Evolutionary conservation across 148 eudicot genomes (phyloP).

Genomic region (Cornus suecica): DNA sequence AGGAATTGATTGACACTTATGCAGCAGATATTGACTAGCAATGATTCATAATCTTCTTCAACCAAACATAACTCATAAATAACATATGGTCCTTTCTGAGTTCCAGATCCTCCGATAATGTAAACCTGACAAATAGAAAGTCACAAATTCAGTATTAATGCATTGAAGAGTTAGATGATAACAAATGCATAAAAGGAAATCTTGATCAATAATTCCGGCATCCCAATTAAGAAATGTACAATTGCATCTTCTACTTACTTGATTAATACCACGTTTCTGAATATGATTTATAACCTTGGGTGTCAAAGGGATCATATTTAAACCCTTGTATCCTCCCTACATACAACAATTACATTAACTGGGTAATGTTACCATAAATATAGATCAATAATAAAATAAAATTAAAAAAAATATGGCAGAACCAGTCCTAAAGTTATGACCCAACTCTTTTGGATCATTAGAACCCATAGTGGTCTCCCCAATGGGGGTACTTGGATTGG

Average conservation of each 20-base stretch:
- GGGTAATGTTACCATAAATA: background rate
- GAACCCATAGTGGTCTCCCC: too few relatives aligned
- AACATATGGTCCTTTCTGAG: conserved; percentile 20
- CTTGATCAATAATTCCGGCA: background rate
- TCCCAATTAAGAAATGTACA: background rate
- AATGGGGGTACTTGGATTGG: too few relatives aligned
- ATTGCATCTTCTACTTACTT: conserved; percentile 1
- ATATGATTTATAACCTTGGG: conserved; percentile 34
- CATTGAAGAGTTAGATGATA: background rate
- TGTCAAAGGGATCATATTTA: conserved; percentile 30
- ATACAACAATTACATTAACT: background rate
- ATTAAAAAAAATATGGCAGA: background rate
- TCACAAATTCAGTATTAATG: background rate
- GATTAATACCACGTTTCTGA: conserved; percentile 41
- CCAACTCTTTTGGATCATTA: background rate
- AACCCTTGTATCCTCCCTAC: conserved; percentile 40
- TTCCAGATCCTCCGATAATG: conserved; percentile 24
- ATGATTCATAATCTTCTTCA: background rate
- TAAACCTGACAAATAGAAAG: conserved; percentile 4
- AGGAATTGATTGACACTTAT: background rate
- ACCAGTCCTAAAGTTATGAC: background rate
- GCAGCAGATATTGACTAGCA: background rate
- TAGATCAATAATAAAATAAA: too few relatives aligned
- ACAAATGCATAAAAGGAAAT: too few relatives aligned
- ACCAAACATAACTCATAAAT: conserved; percentile 17